Evolutionary conservation across 805 yeast genomes (phyloP), one percentile per base, ranked within the genome.

Genomic region (Metschnikowia hibisci): DNA sequence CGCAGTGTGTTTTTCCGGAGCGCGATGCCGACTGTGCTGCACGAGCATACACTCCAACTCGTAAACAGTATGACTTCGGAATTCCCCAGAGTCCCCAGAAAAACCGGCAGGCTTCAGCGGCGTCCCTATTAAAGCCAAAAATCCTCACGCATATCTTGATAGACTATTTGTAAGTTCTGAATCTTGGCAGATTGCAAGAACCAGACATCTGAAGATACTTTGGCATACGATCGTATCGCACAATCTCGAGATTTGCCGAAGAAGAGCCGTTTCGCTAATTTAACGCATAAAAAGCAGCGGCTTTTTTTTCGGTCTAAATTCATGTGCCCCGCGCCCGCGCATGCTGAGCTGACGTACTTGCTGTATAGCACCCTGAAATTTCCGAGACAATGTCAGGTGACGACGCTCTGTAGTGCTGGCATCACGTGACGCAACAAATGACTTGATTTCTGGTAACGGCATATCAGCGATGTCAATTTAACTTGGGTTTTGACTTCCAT

Each of bases 251-350:
- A 6, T 2, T 20, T 20, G 5, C 23, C 4, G 23, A 20, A 20
- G 7, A 6, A 20, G 7, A 6, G 23, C 5, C 7, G 23, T 20
- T 20, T 20, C 7, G 23, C 23, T 8, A 8, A n/a, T n/a, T n/a
- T n/a, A n/a, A 20, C 5, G 23, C 4, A 20, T 20, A 20, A 20
- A 8, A 2, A 20, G 5, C 23, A 34, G 39, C 39, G 39, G 39
- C 26, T 25, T 34, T 34, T 34, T 34, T 34, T 23, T 34, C 39
- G 39, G 25, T 14, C 16, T 13, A 26, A 12, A n/a, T 15, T 26
- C 23, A 11, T 34, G 23, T 25, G 35, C 35, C 31, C 26, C 39
- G 39, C 39, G 31, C 39, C 7, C 31, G 16, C 31, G 39, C 39
- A 34, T 14, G 29, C 15, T 26, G 39, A 12, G 25, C 29, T n/a